Evolutionary conservation across 768 basidiomycete species (phyloP).

Genomic region (Pulveroboletus frians): DNA sequence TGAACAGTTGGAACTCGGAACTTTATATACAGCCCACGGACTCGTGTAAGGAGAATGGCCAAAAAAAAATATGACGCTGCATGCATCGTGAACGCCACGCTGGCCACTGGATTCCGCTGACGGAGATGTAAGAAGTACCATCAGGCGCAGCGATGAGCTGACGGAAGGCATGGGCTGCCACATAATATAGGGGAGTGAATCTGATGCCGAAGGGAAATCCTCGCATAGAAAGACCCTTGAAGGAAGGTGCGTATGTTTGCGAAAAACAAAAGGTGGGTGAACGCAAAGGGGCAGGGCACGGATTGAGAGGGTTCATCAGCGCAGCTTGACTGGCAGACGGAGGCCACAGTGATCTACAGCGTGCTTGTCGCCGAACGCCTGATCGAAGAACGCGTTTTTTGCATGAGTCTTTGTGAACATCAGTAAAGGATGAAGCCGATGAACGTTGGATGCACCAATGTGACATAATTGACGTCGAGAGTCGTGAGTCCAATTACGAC

Average conservation of each 20-base stretch:
- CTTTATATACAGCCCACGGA: slow-evolving; percentile 19
- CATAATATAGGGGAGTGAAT: slow-evolving; percentile 8
- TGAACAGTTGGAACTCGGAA: not conserved
- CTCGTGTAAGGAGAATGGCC: not conserved
- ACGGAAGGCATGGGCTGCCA: not conserved
- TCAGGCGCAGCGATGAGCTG: slow-evolving; percentile 7
- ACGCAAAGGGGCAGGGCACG: not conserved
- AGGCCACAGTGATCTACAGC: not conserved
- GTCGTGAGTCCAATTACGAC: not conserved
- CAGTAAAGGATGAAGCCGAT: slow-evolving; percentile 1
- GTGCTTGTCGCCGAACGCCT: slow-evolving; percentile 5
- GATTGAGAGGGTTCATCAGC: not conserved
- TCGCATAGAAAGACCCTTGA: not conserved
- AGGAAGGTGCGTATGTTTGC: not conserved
- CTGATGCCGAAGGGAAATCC: not conserved
- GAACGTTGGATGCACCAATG: not conserved
- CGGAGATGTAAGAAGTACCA: slow-evolving; percentile 21
- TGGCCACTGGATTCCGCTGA: not conserved
- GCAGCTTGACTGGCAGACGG: not conserved
- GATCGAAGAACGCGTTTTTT: slow-evolving; percentile 15
- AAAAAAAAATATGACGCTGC: not conserved
- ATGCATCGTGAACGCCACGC: slow-evolving; percentile 2
- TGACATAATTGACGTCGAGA: not conserved
- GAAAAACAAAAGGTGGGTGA: slow-evolving; percentile 1
- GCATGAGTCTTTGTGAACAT: slow-evolving; percentile 15